Base-by-base conservation (phyloP, 2,329 filamentous ascomycete genomes). In the Coniochaeta hoffmannii region DNA sequence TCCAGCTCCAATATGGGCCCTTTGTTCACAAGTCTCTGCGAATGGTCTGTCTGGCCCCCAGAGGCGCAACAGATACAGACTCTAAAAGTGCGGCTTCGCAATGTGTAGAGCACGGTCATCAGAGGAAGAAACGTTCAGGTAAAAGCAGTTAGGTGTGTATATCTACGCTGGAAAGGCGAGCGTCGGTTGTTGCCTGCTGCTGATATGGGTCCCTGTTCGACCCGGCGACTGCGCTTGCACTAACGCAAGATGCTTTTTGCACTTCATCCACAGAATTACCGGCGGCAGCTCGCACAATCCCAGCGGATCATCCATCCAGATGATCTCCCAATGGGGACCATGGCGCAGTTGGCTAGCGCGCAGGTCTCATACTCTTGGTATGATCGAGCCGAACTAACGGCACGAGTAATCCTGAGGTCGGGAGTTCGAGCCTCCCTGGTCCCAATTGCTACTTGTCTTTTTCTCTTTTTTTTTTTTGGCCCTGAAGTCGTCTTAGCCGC, bases 291-390 rank as follows among this genome's bases (percentile, higher is more conserved):
- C 10, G 19, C 22, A 46, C 41, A 46, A 46, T 12, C 11, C 41
- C 14, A 26, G n/a, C 22, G 36, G 36, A 22, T 41, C 36, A 41
- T 41, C 41, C 41, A 46, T 32, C 41, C 2, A n/a, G 11, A 41
- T 19, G 17, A 41, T 41, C n/a, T n/a, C 36, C 36, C 17, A 9
- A 50, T 2, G 28, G 49, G 49, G 49, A 51, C 49, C 49, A 51
- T 51, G 49, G 49, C 49, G 49, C 49, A 51, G 49, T 51, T 51
- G 49, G 49, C 31, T 51, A 51, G 49, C 49, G 49, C 49, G 49
- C 49, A 51, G 49, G 49, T 51, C 49, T 51, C 49, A 51, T 51
- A 51, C 31, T 19, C 49, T 51, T n/a, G n/a, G 19, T 51, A 51
- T 51, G 49, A 51, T 51, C 49, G 24, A 46, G 41, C 15, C 41